phyloP scores from a whole-genome alignment of 257 asterid genomes.

The Asclepias syriaca region DNA sequence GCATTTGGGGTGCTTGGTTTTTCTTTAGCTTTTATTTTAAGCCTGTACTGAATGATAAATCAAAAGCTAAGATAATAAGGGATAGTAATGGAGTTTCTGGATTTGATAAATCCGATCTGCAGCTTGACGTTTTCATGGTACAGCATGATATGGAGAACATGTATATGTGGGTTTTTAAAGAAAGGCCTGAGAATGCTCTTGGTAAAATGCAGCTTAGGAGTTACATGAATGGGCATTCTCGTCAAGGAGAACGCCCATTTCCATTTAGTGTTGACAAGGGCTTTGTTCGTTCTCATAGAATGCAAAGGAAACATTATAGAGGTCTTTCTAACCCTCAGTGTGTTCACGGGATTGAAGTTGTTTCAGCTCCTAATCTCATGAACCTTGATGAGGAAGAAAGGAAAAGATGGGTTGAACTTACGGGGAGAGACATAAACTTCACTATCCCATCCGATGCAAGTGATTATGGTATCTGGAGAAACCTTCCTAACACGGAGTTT shows the following conservation, averaged over 20 bases:
- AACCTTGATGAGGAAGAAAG: slow-evolving; percentile 63
- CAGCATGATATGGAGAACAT: slow-evolving; percentile 98
- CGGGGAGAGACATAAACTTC: slow-evolving; percentile 71
- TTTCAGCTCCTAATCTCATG: slow-evolving; percentile 56
- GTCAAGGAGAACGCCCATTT: slow-evolving; percentile 85
- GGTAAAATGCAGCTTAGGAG: slow-evolving; percentile 98
- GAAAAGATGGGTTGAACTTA: slow-evolving; percentile 79
- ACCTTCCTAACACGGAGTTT: slow-evolving; percentile 65
- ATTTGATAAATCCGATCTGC: slow-evolving; percentile 74
- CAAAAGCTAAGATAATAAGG: slow-evolving; percentile 60
- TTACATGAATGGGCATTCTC: slow-evolving; percentile 94
- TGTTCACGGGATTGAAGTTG: slow-evolving; percentile 83
- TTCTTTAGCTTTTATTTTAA: slow-evolving; percentile 90
- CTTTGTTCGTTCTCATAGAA: slow-evolving; percentile 83
- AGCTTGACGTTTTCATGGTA: slow-evolving; percentile 84
- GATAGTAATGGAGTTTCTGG: slow-evolving; percentile 82
- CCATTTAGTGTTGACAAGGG: slow-evolving; percentile 86
- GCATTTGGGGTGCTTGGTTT: slow-evolving; percentile 99
- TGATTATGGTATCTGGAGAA: slow-evolving; percentile 77
- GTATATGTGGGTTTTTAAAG: slow-evolving; percentile 99
- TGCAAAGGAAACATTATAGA: slow-evolving; percentile 91
- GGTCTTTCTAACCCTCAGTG: slow-evolving; percentile 96
- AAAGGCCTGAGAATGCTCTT: slow-evolving; percentile 77
- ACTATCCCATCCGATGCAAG: slow-evolving; percentile 67
- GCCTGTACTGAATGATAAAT: slow-evolving; percentile 78